Evolutionary conservation across 2,329 filamentous ascomycete genomes (phyloP).

Genomic region (Diaporthe destruens): DNA sequence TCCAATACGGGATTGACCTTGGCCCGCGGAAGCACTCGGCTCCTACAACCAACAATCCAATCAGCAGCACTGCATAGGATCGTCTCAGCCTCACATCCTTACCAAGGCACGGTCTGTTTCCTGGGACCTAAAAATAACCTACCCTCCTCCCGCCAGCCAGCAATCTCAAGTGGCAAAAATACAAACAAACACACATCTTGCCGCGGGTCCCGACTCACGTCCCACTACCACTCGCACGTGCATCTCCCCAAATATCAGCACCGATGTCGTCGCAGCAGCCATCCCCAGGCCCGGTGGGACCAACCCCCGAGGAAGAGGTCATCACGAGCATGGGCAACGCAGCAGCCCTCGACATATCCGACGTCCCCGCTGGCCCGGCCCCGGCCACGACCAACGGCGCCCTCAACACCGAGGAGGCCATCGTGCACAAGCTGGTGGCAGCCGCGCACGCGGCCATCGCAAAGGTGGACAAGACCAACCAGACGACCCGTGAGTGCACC

Average conservation of each 20-base stretch:
- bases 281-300: background rate
- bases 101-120: no score
- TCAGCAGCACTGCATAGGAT: background rate
- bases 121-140: no score
- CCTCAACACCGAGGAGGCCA: background rate
- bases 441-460: conserved; percentile 17
- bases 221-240: no score
- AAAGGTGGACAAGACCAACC: background rate
- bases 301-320: background rate
- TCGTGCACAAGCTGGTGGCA: conserved; percentile 8
- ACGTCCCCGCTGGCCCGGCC: background rate
- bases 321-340: conserved; percentile 11
- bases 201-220: no score
- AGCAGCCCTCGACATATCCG: background rate
- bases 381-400: background rate
- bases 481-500: background rate
- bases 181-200: background rate
- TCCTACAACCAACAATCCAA: background rate
- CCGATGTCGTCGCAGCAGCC: background rate
- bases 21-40: background rate
- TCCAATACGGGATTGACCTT: background rate
- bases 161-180: no score
- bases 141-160: no score
- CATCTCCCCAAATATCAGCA: background rate
- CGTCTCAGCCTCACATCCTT: background rate